Percentiles rank a stretch among this genome's conserved stretches.
Conservation (phyloP, 139 green algal species). For the Ostreobium quekettii region DNA sequence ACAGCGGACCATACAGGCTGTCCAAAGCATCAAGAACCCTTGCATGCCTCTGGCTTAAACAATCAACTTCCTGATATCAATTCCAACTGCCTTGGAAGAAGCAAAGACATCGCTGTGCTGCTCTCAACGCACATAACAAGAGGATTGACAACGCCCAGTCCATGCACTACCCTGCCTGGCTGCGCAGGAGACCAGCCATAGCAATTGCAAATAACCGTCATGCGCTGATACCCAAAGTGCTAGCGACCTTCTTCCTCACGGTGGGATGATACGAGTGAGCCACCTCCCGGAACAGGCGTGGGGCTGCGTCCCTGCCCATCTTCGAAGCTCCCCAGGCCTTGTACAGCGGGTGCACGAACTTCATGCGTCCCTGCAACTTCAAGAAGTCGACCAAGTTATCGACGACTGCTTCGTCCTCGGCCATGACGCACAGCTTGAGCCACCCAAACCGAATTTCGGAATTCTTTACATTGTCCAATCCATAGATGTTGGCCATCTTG, state of each 20-base stretch:
- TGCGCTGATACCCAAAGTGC: too few relatives aligned
- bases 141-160: too few relatives aligned
- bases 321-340: slow-evolving; percentile 40
- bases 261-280: slow-evolving; percentile 75
- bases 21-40: too few relatives aligned
- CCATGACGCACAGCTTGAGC: slow-evolving; percentile 52
- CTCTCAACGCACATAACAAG: too few relatives aligned
- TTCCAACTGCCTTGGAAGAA: too few relatives aligned
- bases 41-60: too few relatives aligned
- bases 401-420: slow-evolving; percentile 48
- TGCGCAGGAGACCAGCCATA: too few relatives aligned
- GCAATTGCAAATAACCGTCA: too few relatives aligned
- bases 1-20: too few relatives aligned
- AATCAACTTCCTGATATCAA: too few relatives aligned
- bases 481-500: slow-evolving; percentile 50
- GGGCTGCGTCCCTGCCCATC: slow-evolving; percentile 35
- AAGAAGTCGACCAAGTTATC: slow-evolving; percentile 41
- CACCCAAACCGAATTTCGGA: slow-evolving; percentile 56
- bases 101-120: too few relatives aligned
- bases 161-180: too few relatives aligned
- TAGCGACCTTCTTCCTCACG: slow-evolving; percentile 76
- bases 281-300: slow-evolving; percentile 49
- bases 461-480: slow-evolving; percentile 53
- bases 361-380: slow-evolving; percentile 67
- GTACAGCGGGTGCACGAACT: slow-evolving; percentile 71